Base-by-base conservation (phyloP, 805 yeast genomes). In the Nakazawaea laoshanensis region DNA sequence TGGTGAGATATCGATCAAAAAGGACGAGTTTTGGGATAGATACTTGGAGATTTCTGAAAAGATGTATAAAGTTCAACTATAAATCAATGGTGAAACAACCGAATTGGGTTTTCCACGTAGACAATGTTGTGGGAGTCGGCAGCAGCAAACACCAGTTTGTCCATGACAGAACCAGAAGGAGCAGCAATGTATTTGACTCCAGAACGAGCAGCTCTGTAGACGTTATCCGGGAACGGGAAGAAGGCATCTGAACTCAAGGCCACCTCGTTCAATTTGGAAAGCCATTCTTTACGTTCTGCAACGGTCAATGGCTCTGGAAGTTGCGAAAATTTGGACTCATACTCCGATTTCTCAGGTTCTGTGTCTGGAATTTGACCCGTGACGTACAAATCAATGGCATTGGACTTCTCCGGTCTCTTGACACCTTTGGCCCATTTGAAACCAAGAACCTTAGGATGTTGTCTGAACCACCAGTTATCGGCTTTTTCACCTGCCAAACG, bases 181-280 rank as follows among this genome's bases (percentile, higher is more conserved):
- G 99, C 98, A 50, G 95, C 94, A 55, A 92, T 71, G 65, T 67
- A 92, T 61, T 85, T 86, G 48, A 88, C 99, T 58, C 99, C 99
- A 13, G 94, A 81, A 69, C 84, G 77, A 33, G 78, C 96, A 44
- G 97, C 97, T 61, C 99, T 78, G 76, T 89, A 87, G 47, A 92
- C 95, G 55, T 92, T 92, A 62, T 92, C 99, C 45, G 97, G 92
- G 92, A 92, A 92, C 63, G 99, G 99, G 94, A 92, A 92, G 77
- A 92, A 92, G 19, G 99, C 99, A 57, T 92, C 99, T 3, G 96
- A 87, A 12, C 96, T 81, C 48, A 88, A 69, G 9, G 97, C 87
- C 37, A 92, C 99, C 48, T 84, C 77, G 39, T 66, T 74, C 58
- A 87, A 71, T 65, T 87, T 75, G 41, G 63, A 49, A 44, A 81